Percentiles rank a stretch among this genome's conserved stretches.
Evolutionary conservation across 2,329 filamentous ascomycete genomes (phyloP).

Genomic region (Pseudogymnoascus destructans): DNA sequence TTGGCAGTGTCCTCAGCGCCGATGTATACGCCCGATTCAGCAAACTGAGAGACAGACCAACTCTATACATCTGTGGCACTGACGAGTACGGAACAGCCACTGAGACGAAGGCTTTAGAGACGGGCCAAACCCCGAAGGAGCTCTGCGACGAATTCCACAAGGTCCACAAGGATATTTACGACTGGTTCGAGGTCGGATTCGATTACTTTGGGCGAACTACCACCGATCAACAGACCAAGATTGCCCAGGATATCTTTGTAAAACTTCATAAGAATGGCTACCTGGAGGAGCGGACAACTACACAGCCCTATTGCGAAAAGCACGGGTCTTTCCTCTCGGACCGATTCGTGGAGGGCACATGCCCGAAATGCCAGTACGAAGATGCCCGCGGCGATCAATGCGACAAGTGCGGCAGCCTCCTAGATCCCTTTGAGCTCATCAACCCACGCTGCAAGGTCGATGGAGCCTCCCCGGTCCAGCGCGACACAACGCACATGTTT

Average conservation of each 20-base stretch:
- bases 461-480: constrained; percentile 62
- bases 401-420: constrained; percentile 54
- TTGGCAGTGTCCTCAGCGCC: constrained; percentile 76
- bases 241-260: constrained; percentile 81
- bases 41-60: constrained; percentile 65
- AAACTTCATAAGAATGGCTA: constrained; percentile 82
- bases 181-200: constrained; percentile 93
- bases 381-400: constrained; percentile 65
- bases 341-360: constrained; percentile 71
- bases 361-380: constrained; percentile 58
- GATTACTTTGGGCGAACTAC: constrained; percentile 92
- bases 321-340: constrained; percentile 72
- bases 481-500: constrained; percentile 82
- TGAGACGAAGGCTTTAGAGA: constrained; percentile 88
- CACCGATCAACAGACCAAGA: constrained; percentile 77
- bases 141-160: constrained; percentile 88
- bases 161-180: constrained; percentile 80
- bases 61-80: constrained; percentile 74
- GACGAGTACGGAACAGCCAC: constrained; percentile 96
- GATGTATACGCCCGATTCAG: constrained; percentile 77
- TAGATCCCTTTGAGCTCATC: constrained; percentile 51
- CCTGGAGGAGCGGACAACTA: constrained; percentile 73
- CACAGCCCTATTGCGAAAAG: constrained; percentile 78
- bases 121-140: constrained; percentile 66
- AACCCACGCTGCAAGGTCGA: constrained; percentile 89